Evolutionary conservation across 73 alveolate species (phyloP), one percentile per base, ranked within the genome.

Genomic region (Tetrahymena malaccensis): DNA sequence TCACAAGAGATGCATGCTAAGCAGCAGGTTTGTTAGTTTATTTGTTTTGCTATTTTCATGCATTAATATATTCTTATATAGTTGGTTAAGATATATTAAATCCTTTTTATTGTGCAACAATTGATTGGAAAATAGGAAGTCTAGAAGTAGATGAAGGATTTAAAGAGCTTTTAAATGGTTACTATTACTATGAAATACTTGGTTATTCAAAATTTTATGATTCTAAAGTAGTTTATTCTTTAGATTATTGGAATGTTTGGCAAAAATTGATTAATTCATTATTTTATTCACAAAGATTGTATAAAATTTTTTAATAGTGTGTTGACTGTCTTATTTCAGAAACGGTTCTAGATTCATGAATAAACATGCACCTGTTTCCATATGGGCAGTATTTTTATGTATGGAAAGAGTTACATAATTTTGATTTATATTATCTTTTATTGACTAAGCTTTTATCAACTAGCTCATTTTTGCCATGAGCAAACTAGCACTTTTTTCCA

Each of bases 401-500:
- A 57, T 96, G 98, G 96, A 98, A 98, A 13, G 99, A 94, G 43
- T 94, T 96, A 85, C 99, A 98, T 10, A 93, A 94, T 96, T 98
- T 98, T 56, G 98, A 97, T 96, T 98, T 98, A 96, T 98, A 98
- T 94, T 97, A 96, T 34, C 96, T 56, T 84, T 97, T 97, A 21
- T 96, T 98, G 93, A 94, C 96, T 44, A 94, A 95, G 95, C 96
- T 96, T 94, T 97, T 97, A 12, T 70, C 95, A 6, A 95, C 96
- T 56, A 97, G 94, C 96, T 98, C 99, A 35, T 96, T 93, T 22
- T 95, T 93, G 13, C 99, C 99, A 96, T 98, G 99, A 0, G 99
- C 99, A 95, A 98, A 98, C 84, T 98, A 95, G 96, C 99, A 98
- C 96, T 98, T 98, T 85, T 94, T 96, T 35, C 99, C 99, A 93